Evolutionary conservation across 2,329 filamentous ascomycete genomes (phyloP).

Genomic region (Amesomyces nigricolor): DNA sequence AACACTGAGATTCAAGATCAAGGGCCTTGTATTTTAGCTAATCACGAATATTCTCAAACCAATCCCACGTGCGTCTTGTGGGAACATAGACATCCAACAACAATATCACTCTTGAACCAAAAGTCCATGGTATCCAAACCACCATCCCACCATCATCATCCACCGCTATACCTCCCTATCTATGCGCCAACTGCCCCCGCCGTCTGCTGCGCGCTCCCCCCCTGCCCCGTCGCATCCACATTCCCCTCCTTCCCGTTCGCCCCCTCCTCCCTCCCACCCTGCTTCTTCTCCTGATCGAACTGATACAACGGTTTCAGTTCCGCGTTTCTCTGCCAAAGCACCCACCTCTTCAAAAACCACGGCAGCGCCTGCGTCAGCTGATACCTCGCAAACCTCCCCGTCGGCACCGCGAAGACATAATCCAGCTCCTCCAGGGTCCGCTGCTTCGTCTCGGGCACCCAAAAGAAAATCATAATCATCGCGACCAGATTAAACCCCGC

Average conservation of each 20-base stretch:
- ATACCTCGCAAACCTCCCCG: slow-evolving; percentile 50
- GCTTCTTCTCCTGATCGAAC: slow-evolving; percentile 13
- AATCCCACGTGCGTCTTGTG: no score
- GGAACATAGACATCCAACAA: no score
- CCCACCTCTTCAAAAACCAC: slow-evolving; percentile 55
- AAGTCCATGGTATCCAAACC: no score
- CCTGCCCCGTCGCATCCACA: no score
- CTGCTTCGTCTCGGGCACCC: slow-evolving; percentile 56
- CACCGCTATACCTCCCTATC: no score
- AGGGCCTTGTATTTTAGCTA: no score
- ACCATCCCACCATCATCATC: no score
- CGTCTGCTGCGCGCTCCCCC: no score
- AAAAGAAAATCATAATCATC: slow-evolving; percentile 51
- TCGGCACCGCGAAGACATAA: slow-evolving; percentile 56
- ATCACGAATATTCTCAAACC: no score
- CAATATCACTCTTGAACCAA: no score
- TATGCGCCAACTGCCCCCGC: no score
- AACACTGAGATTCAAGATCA: no score
- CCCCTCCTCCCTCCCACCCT: neutral
- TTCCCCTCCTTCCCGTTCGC: neutral
- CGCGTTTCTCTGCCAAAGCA: slow-evolving; percentile 46
- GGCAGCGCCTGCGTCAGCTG: slow-evolving; percentile 52
- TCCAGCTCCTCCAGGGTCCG: slow-evolving; percentile 55
- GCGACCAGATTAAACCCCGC: slow-evolving; percentile 51
- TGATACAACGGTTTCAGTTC: slow-evolving; percentile 45